These are phyloP conservation scores for Penicillium desertorum DNA, from an alignment of 495 filamentous ascomycete genomes.

Conservation along the genomic window DNA sequence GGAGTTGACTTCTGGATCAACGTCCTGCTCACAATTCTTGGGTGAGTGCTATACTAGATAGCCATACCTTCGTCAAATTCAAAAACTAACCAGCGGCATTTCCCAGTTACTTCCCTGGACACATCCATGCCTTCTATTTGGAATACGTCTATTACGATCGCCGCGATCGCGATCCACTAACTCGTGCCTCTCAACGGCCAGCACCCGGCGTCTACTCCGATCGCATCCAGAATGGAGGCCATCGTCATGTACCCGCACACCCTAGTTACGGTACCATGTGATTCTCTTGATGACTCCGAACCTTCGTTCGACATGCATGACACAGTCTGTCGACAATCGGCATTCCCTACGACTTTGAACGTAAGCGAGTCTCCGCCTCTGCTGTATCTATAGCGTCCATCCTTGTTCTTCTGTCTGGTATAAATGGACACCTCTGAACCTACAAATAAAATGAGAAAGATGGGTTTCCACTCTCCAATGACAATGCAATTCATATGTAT, in stretches of 20 bases:
- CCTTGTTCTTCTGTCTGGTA: neutral
- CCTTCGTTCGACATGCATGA: neutral
- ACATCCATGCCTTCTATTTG: constrained; percentile 89
- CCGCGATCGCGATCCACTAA: constrained; percentile 54
- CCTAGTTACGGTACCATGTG: constrained; percentile 53
- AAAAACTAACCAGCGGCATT: constrained; percentile 5
- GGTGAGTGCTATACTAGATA: constrained; percentile 40
- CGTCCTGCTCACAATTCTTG: constrained; percentile 60
- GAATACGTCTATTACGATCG: constrained; percentile 85
- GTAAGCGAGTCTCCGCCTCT: neutral
- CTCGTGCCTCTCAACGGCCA: constrained; percentile 43
- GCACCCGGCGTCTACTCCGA: constrained; percentile 81
- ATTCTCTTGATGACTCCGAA: constrained; percentile 8
- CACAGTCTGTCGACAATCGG: no score
- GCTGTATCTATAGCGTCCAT: constrained; percentile 4
- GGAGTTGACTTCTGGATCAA: constrained; percentile 65
- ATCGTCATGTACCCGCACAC: constrained; percentile 18
- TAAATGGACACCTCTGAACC: neutral
- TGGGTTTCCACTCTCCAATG: neutral
- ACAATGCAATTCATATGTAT: neutral
- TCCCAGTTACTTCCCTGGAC: constrained; percentile 69
- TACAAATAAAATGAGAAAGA: neutral
- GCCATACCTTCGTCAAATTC: neutral
- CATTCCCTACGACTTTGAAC: neutral
- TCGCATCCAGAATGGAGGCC: constrained; percentile 70